Evolutionary conservation across 768 basidiomycete genomes (phyloP), one percentile per base, ranked within the genome.

Genomic region (Boletus barrowsii): DNA sequence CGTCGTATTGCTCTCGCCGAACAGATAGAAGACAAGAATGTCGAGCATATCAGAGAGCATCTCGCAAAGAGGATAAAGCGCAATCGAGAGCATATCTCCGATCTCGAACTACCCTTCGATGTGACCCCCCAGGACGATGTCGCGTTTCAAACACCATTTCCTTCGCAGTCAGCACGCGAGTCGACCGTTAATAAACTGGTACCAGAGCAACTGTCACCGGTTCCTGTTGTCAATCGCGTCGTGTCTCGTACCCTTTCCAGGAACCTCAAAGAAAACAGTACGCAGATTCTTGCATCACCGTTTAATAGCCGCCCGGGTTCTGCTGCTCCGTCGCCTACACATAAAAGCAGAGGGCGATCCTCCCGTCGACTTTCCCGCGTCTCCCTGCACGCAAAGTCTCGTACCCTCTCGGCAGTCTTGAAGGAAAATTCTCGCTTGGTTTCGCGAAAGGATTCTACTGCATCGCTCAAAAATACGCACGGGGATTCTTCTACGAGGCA

Each of bases 261-360:
- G 42, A 72, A 68, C 39, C 65, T 75, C 54, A 78, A 76, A 52
- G 76, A 77, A 56, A 79, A 78, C 47, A 52, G 36, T 18, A 10
- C 24, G 22, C 56, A 54, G 20, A 26, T 43, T 18, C 73, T 80
- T 22, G 75, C 71, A 11, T 80, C 78, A 24, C 79, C 80, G 2
- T 82, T 79, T 59, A 69, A 62, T 47, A 79, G 79, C 42, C 72
- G 75, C 41, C 76, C 79, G 17, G 65, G 62, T 35, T 80, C 80
- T 48, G 64, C 70, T 41, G 52, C 66, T 29, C 52, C 73, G 22
- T 77, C 76, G 47, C 74, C 76, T 7, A 69, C 67, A 20, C 51
- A 51, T 53, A 64, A 53, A 62, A 57, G 33, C 33, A 51, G 30
- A 17, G 47, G 40, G 14, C 55, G 49, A 46, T 33, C 54, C 10